A percentile compares a stretch with the other conserved stretches of the same genome.
Conservation (phyloP, 139 green algal genomes). For the Edaphochlamys debaryana region DNA sequence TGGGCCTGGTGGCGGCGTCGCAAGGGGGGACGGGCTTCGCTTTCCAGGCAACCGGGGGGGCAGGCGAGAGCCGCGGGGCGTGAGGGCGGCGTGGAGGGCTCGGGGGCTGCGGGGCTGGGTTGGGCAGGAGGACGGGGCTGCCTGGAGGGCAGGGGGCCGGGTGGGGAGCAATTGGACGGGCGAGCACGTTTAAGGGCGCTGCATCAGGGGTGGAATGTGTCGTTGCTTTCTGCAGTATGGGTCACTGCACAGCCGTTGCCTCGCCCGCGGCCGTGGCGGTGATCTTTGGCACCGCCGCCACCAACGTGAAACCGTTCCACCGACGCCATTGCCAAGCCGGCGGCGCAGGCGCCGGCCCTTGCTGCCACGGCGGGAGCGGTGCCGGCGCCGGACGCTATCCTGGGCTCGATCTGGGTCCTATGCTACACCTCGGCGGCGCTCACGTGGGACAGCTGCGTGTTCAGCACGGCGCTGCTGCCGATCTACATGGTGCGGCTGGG, state of each 20-base stretch:
- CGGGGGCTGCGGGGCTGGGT: neutral
- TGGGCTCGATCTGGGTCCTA: constrained; percentile 49
- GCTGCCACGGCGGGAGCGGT: too few relatives aligned
- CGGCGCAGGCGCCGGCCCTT: too few relatives aligned
- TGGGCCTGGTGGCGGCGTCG: too few relatives aligned
- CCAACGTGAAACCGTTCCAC: too few relatives aligned
- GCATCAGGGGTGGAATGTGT: too few relatives aligned
- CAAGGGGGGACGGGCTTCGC: too few relatives aligned
- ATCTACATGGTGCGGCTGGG: constrained; percentile 56
- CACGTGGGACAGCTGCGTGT: constrained; percentile 53
- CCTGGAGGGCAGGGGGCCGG: neutral
- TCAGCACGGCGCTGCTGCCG: constrained; percentile 58
- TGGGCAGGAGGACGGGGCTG: neutral
- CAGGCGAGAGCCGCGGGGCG: neutral
- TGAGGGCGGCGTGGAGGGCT: neutral
- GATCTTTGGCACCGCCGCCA: neutral
- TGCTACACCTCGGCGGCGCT: constrained; percentile 51
- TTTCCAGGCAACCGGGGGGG: too few relatives aligned
- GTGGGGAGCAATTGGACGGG: neutral
- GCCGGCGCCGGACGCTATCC: constrained; percentile 25
- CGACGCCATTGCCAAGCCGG: too few relatives aligned
- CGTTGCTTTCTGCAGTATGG: too few relatives aligned
- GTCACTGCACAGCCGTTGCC: neutral
- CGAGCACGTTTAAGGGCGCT: neutral
- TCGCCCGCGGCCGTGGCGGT: neutral